phyloP scores from a whole-genome alignment of 2,329 filamentous ascomycete genomes.

The Claviceps pusilla region DNA sequence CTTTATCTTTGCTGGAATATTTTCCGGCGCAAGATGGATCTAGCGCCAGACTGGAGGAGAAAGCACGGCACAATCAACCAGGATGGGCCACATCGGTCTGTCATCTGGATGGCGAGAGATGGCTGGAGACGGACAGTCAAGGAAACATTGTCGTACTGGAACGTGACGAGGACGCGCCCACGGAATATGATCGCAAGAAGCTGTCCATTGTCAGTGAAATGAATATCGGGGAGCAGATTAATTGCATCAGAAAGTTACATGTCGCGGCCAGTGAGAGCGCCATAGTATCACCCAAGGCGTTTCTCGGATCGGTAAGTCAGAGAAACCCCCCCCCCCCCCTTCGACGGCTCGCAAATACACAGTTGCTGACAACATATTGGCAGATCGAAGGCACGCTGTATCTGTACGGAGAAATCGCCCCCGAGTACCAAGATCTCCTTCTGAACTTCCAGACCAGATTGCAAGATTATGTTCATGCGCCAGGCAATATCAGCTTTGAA shows the following conservation, averaged over 20 bases:
- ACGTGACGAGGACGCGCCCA: conserved; percentile 57
- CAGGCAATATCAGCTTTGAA: conserved; percentile 62
- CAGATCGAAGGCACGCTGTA: conserved; percentile 86
- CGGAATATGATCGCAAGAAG: conserved; percentile 53
- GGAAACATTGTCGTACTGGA: conserved; percentile 76
- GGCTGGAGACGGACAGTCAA: conserved; percentile 72
- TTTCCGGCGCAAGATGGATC: conserved; percentile 39
- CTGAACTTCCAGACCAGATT: conserved; percentile 66
- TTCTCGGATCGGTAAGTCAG: conserved; percentile 64
- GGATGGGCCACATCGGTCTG: conserved; percentile 70
- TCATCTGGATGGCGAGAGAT: conserved; percentile 56
- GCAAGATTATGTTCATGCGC: conserved; percentile 47
- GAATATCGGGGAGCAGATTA: conserved; percentile 83
- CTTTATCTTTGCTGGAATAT: conserved; percentile 64
- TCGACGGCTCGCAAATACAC: neutral
- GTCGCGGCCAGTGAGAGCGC: conserved; percentile 50
- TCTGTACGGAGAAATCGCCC: conserved; percentile 66
- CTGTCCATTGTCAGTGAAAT: conserved; percentile 69
- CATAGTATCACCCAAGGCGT: conserved; percentile 65
- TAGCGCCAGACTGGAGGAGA: conserved; percentile 52
- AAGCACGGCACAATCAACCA: conserved; percentile 66
- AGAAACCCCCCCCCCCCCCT: too few relatives aligned
- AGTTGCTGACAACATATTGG: conserved; percentile 5
- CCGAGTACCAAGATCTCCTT: conserved; percentile 60
- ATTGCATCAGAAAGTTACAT: conserved; percentile 63